phyloP scores from a whole-genome alignment of 352 stramenopile genomes.

The Globisporangium apiculatum region DNA sequence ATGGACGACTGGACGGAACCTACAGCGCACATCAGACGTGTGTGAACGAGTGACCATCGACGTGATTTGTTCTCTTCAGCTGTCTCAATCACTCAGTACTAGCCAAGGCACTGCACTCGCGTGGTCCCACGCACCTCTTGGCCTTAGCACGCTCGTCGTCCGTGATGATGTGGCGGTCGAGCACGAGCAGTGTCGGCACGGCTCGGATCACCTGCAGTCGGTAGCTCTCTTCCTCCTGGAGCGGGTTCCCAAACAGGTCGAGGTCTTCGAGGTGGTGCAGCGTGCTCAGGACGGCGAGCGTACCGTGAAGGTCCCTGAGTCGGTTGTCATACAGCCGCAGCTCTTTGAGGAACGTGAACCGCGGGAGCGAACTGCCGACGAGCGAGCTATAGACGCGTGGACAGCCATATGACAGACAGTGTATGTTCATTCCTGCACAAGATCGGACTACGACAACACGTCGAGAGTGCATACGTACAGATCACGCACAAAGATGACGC shows the following conservation, averaged over 20 bases:
- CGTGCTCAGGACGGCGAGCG: conserved; percentile 37
- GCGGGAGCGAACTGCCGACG: conserved; percentile 29
- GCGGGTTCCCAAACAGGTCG: conserved; percentile 77
- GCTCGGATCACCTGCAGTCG: conserved; percentile 72
- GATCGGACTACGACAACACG: too few relatives aligned
- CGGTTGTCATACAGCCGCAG: conserved; percentile 78
- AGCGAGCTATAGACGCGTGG: conserved; percentile 24
- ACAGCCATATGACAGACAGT: too few relatives aligned
- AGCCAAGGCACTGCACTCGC: not conserved
- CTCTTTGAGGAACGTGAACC: conserved; percentile 79
- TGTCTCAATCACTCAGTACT: not conserved
- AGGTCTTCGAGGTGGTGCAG: conserved; percentile 66
- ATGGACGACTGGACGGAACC: conserved; percentile 6
- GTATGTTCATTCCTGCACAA: too few relatives aligned
- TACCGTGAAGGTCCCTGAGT: conserved; percentile 61
- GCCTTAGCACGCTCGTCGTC: conserved; percentile 52
- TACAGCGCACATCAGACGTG: not conserved
- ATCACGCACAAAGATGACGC: too few relatives aligned
- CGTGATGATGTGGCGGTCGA: conserved; percentile 79
- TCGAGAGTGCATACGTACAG: too few relatives aligned
- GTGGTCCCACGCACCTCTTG: conserved; percentile 10
- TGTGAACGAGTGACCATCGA: not conserved
- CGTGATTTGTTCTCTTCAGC: too few relatives aligned
- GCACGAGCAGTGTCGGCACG: conserved; percentile 63
- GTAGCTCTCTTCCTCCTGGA: conserved; percentile 81